Evolutionary conservation across 768 basidiomycete species (phyloP).

Genomic region (Mycena albidolilacea): DNA sequence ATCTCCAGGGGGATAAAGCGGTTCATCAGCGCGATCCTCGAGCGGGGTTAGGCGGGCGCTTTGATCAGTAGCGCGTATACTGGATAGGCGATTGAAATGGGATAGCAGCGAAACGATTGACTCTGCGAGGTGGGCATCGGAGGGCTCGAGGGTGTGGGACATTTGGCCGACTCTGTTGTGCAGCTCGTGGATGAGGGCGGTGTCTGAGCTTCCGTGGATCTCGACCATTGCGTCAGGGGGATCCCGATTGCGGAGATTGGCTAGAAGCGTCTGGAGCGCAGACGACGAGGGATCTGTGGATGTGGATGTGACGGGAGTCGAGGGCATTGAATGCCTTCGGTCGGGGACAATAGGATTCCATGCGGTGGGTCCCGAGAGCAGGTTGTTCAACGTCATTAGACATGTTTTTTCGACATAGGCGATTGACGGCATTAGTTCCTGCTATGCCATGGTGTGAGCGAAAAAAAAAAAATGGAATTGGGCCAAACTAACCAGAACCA

Average conservation of each 20-base stretch:
- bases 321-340: conserved; percentile 73
- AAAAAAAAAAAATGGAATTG: too few species aligned
- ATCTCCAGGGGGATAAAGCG: conserved; percentile 48
- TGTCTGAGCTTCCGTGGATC: conserved; percentile 57
- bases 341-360: conserved; percentile 73
- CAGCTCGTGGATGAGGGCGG: conserved; percentile 74
- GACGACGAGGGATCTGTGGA: conserved; percentile 55
- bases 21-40: conserved; percentile 24
- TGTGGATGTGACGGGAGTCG: conserved; percentile 53
- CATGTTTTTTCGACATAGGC: conserved; percentile 81
- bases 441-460: conserved; percentile 50
- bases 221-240: conserved; percentile 63
- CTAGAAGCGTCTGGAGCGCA: conserved; percentile 73
- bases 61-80: conserved; percentile 50
- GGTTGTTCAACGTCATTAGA: conserved; percentile 78
- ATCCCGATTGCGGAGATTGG: conserved; percentile 71
- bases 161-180: conserved; percentile 66
- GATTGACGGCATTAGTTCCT: conserved; percentile 81
- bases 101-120: conserved; percentile 79
- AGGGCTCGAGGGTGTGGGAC: conserved; percentile 57
- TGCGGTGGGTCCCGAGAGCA: conserved; percentile 67
- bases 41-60: conserved; percentile 11
- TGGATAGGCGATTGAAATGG: conserved; percentile 76
- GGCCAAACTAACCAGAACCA: conserved; percentile 24
- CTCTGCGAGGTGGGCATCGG: conserved; percentile 75